Base-by-base conservation (phyloP, 768 basidiomycete species). In the Naganishia antarctica region DNA sequence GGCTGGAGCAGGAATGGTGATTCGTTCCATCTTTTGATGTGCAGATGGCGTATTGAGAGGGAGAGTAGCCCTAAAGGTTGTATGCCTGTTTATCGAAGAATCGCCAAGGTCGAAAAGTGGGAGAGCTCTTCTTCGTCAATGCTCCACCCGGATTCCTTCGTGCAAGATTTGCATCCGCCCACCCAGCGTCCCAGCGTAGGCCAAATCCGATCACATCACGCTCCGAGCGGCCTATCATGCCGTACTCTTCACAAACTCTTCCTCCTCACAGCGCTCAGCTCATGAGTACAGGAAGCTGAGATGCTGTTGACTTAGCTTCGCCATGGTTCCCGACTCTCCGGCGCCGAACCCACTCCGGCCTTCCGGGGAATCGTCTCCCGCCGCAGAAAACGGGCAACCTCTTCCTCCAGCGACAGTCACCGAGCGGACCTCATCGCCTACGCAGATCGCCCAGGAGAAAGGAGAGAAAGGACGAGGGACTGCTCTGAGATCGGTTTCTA, bases 1-100 rank as follows among this genome's bases (percentile, higher is more conserved):
- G 37, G 75, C 75, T 21, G 75, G 75, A 2, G 70, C 66, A 6
- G 74, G 66, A 23, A 76, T 46, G 23, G 46, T 65, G 64, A 76
- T 71, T 51, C 70, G 63, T 44, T 74, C 62, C 62, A 63, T 63
- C 4, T 7, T 57, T n/a, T n/a, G 11, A 12, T n/a, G n/a, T 2
- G 18, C 15, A 21, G 50, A 1, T 34, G n/a, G n/a, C 28, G 50
- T 21, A 51, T 29, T 25, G 49, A 50, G 18, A 9, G 29, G 4
- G 29, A 50, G 49, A 16, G 18, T 13, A 3, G 28, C n/a, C n/a
- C n/a, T n/a, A n/a, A n/a, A n/a, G n/a, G n/a, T n/a, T n/a, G n/a
- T n/a, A n/a, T n/a, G n/a, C n/a, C n/a, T n/a, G n/a, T n/a, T n/a
- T n/a, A n/a, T n/a, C n/a, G n/a, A n/a, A n/a, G n/a, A n/a, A n/a